Evolutionary conservation across 129 eudicot species (phyloP), one percentile per base, ranked within the genome.

Genomic region (Deinandra increscens): DNA sequence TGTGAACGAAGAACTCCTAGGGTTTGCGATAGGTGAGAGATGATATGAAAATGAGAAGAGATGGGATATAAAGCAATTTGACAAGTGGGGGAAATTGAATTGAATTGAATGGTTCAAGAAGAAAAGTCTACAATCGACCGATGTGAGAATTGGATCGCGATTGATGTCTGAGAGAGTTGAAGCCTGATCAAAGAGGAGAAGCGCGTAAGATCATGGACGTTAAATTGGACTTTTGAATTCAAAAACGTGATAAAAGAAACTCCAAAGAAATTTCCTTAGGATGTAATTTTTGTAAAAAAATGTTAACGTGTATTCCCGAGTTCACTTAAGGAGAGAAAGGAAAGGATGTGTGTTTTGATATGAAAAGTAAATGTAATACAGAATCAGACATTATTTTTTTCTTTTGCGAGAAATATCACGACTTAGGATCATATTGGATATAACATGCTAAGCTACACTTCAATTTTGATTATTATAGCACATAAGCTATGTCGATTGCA

Each of bases 221-320:
- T 75, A 65, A 64, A 71, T 59, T 73, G 51, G 49, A 72, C 0
- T 51, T 74, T 75, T 67, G 68, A 75, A 56, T 66, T 75, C 51
- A 45, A 44, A 3, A 65, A 3, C 7, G 31, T 26, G 31, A 26
- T 26, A 46, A 1, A 46, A n/a, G 54, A 46, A 46, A 5, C 1
- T 46, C n/a, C 6, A 9, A 46, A 46, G 22, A 46, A 46, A 2
- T 46, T 46, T 46, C 54, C 54, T n/a, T 4, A 36, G 6, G 7
- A 4, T 36, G 0, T 4, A 36, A 36, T 36, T 36, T 36, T 5
- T 0, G 1, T 4, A 36, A 36, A 36, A 36, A 4, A 36, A 36
- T 34, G n/a, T n/a, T n/a, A n/a, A n/a, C n/a, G n/a, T n/a, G n/a
- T n/a, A n/a, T n/a, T n/a, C n/a, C n/a, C n/a, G n/a, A n/a, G n/a